Percentiles rank a stretch among this genome's conserved stretches.
Evolutionary conservation across 1,139 yeast species (phyloP).

Genomic region (Blastobotrys persicus): DNA sequence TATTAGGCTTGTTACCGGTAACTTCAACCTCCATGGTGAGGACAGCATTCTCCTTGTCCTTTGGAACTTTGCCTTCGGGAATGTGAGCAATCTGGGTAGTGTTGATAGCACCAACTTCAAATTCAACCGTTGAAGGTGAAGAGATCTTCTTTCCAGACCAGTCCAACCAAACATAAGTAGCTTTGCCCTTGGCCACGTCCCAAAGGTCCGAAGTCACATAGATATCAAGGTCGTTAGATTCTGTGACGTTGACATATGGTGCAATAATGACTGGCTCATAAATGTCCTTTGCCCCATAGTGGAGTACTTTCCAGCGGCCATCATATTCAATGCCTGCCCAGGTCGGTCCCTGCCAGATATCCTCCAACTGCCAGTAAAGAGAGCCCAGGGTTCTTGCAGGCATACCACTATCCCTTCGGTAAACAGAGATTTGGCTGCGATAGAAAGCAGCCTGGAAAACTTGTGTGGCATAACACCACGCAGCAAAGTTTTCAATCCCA

Average conservation of each 20-base stretch:
- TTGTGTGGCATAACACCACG: slow-evolving; percentile 9
- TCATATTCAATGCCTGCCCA: slow-evolving; percentile 10
- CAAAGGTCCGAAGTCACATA: slow-evolving; percentile 9
- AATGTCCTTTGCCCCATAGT: slow-evolving; percentile 7
- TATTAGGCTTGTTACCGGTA: not conserved
- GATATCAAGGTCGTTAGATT: slow-evolving; percentile 5
- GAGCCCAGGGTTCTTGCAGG: slow-evolving; percentile 6
- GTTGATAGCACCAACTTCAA: slow-evolving; percentile 8
- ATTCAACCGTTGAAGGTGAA: not conserved
- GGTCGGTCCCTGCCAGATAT: slow-evolving; percentile 11
- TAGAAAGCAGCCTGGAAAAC: slow-evolving; percentile 8
- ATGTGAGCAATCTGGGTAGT: slow-evolving; percentile 5
- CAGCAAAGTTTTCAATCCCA: slow-evolving; percentile 4
- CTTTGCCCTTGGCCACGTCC: not conserved
- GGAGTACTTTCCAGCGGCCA: slow-evolving; percentile 9
- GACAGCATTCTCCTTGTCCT: slow-evolving; percentile 1
- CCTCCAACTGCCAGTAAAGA: slow-evolving; percentile 9
- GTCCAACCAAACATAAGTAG: slow-evolving; percentile 4
- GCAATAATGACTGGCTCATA: slow-evolving; percentile 9
- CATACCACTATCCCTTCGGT: slow-evolving; percentile 10
- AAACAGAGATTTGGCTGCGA: slow-evolving; percentile 4
- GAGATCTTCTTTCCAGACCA: slow-evolving; percentile 7
- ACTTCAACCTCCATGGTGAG: slow-evolving; percentile 3
- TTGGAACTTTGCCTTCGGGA: slow-evolving; percentile 1
- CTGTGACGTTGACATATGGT: slow-evolving; percentile 6